These are phyloP conservation scores for Microstegium vimineum DNA, from an alignment of 176 grass and related monocot species.

Conservation along the genomic window DNA sequence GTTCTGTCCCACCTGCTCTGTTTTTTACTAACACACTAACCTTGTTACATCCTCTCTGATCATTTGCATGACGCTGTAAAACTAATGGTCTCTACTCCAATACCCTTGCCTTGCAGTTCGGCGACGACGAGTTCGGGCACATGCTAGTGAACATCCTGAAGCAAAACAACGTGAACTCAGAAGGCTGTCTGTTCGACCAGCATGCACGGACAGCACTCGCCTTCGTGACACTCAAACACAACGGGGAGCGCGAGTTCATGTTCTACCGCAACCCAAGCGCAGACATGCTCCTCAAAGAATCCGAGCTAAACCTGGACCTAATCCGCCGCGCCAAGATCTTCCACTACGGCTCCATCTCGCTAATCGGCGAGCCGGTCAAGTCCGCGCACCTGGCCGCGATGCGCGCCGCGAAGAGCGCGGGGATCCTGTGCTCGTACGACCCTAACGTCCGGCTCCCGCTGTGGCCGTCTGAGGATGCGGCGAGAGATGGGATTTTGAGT, in stretches of 20 bases:
- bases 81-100: background rate
- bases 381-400: conserved; percentile 79
- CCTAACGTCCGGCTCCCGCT: conserved; percentile 84
- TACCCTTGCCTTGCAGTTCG: conserved; percentile 42
- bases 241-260: conserved; percentile 95
- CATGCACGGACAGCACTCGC: conserved; percentile 80
- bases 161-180: conserved; percentile 64
- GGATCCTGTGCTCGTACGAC: conserved; percentile 81
- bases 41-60: too few species aligned
- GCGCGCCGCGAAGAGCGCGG: conserved; percentile 65
- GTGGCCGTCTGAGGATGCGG: conserved; percentile 68
- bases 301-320: conserved; percentile 67
- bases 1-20: too few species aligned
- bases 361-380: conserved; percentile 77
- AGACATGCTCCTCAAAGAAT: conserved; percentile 75
- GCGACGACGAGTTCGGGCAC: conserved; percentile 89
- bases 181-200: conserved; percentile 64
- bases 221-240: conserved; percentile 70
- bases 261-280: conserved; percentile 92
- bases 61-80: too few species aligned
- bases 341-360: conserved; percentile 90
- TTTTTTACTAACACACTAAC: too few species aligned
- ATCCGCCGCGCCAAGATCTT: conserved; percentile 73
- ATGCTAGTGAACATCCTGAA: conserved; percentile 86
- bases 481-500: conserved; percentile 54